These are phyloP conservation scores for Candida ponderosae DNA, from an alignment of 805 yeast genomes.

Conservation along the genomic window DNA sequence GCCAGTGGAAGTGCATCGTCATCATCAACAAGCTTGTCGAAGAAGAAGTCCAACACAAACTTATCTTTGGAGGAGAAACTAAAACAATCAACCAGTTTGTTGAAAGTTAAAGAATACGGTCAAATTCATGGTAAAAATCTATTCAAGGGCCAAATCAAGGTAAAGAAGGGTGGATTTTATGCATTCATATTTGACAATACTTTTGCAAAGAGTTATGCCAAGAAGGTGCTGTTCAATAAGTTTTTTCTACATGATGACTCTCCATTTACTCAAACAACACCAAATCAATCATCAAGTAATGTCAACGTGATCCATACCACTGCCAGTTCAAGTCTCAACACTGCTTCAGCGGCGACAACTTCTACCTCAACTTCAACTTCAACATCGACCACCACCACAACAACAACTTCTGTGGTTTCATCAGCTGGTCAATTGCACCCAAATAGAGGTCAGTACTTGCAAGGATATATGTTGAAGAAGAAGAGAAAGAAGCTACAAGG, in stretches of 20 bases:
- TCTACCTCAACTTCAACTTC: constrained; percentile 12
- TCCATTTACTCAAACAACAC: constrained; percentile 2
- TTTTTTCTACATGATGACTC: constrained; percentile 18
- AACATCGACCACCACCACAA: constrained; percentile 16
- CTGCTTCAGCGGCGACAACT: constrained; percentile 11
- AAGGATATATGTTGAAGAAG: constrained; percentile 72
- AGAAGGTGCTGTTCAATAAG: constrained; percentile 63
- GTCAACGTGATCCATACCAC: neutral
- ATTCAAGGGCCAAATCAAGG: constrained; percentile 54
- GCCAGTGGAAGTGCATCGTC: constrained; percentile 8
- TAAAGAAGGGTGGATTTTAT: constrained; percentile 56
- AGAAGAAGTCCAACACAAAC: constrained; percentile 27
- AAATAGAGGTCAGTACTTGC: constrained; percentile 63
- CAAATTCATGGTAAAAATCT: constrained; percentile 52
- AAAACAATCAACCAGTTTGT: constrained; percentile 37
- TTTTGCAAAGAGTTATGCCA: constrained; percentile 76
- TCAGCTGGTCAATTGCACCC: constrained; percentile 25
- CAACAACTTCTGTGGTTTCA: constrained; percentile 9
- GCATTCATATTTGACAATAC: constrained; percentile 93
- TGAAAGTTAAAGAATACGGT: constrained; percentile 46
- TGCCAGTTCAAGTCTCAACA: constrained; percentile 7
- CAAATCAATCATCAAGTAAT: neutral
- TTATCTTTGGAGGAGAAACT: constrained; percentile 51
- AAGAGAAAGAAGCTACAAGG: constrained; percentile 83
- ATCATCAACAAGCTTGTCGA: constrained; percentile 15